These are phyloP conservation scores for Neurospora cerealis DNA, from an alignment of 495 filamentous ascomycete species.

Conservation along the genomic window DNA sequence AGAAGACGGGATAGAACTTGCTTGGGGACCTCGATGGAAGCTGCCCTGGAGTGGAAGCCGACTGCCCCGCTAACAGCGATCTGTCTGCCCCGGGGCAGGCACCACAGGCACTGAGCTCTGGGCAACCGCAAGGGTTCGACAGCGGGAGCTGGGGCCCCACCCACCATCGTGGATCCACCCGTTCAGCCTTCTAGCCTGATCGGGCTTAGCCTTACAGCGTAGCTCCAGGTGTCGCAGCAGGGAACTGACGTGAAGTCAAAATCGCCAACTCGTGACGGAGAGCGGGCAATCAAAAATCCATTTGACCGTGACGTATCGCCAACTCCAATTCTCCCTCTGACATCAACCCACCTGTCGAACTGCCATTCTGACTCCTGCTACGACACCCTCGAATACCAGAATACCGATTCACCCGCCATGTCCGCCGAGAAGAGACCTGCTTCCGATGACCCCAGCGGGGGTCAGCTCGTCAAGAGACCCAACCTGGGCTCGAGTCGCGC, in stretches of 20 bases:
- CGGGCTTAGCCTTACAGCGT: not conserved
- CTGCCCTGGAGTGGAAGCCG: not conserved
- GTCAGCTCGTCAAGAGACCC: conserved; percentile 83
- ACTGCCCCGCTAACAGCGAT: not conserved
- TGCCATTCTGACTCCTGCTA: not conserved
- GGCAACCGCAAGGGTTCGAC: not conserved
- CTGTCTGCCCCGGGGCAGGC: not conserved
- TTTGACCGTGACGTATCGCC: not conserved
- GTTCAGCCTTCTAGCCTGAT: not conserved
- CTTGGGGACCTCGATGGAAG: not conserved
- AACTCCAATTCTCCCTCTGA: not conserved
- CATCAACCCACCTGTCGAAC: not conserved
- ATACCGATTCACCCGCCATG: conserved; percentile 41
- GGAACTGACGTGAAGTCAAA: not conserved
- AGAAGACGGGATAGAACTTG: not conserved
- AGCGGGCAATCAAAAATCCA: conserved; percentile 25
- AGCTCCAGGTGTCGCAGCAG: not conserved
- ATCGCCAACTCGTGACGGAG: conserved; percentile 5
- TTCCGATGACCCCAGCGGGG: conserved; percentile 64
- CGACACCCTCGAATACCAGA: not conserved
- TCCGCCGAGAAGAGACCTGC: conserved; percentile 85
- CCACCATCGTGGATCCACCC: not conserved
- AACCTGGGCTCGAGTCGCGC: conserved; percentile 59
- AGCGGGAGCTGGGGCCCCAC: not conserved
- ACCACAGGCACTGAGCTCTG: not conserved